phyloP scores from a whole-genome alignment of 805 yeast species.

The Yarrowia phangngaensis region DNA sequence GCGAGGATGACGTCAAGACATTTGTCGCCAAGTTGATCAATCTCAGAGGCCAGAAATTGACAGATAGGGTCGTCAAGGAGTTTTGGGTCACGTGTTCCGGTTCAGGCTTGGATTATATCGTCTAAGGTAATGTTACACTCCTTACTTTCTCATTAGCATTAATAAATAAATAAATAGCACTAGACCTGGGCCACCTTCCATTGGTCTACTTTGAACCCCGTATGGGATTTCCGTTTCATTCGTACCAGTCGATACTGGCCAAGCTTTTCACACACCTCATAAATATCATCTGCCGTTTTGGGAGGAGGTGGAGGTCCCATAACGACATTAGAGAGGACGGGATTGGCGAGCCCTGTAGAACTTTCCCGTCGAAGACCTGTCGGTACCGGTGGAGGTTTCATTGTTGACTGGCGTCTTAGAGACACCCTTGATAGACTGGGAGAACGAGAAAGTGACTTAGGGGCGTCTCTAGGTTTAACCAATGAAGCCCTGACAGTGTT shows the following conservation, averaged over 20 bases:
- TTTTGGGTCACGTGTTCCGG: conserved; percentile 40
- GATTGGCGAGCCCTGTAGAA: too few species aligned
- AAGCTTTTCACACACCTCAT: conserved; percentile 4
- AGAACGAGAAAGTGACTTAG: neutral
- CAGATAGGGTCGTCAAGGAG: conserved; percentile 34
- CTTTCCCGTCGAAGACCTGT: too few species aligned
- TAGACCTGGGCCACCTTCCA: conserved; percentile 18
- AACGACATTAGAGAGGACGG: too few species aligned
- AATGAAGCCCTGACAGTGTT: too few species aligned
- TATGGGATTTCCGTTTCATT: conserved; percentile 6
- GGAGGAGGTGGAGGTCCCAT: conserved; percentile 17
- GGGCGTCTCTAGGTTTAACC: too few species aligned
- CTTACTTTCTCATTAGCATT: too few species aligned
- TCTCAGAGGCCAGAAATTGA: conserved; percentile 36
- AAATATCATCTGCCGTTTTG: conserved; percentile 14
- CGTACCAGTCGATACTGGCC: conserved; percentile 16
- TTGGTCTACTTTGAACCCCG: conserved; percentile 7
- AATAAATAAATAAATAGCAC: conserved; percentile 12
- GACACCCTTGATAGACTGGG: neutral
- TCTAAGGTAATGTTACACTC: neutral
- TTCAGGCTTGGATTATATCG: conserved; percentile 14
- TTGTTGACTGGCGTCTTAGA: neutral
- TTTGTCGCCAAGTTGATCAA: conserved; percentile 37
- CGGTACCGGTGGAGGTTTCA: too few species aligned
- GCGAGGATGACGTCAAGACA: conserved; percentile 19